Conservation (phyloP, 176 grass and related monocot species). For the Carex kokanica region DNA sequence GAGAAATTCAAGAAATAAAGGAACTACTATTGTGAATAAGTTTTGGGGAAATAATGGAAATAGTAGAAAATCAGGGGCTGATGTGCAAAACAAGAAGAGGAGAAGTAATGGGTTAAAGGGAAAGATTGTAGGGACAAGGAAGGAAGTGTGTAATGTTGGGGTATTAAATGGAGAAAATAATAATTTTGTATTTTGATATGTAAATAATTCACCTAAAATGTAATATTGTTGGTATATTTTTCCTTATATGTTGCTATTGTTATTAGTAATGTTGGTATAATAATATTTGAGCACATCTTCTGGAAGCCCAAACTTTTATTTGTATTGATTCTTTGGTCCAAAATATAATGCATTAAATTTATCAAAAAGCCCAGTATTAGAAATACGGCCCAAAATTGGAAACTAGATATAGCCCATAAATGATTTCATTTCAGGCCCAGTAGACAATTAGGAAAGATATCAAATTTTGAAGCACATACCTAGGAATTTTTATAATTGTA, state of each 20-base stretch:
- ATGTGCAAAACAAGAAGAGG: constrained; percentile 27
- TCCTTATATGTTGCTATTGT: background rate
- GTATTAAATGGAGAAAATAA: constrained; percentile 19
- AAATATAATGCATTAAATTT: background rate
- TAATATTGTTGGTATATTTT: background rate
- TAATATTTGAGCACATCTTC: background rate
- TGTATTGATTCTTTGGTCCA: background rate
- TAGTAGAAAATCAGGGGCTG: constrained; percentile 18
- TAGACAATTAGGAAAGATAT: too few relatives aligned
- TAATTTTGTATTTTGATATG: constrained; percentile 30
- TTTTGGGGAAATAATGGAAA: constrained; percentile 30
- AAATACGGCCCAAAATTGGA: background rate
- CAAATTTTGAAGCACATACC: too few relatives aligned
- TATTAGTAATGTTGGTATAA: background rate
- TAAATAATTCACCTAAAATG: constrained; percentile 25
- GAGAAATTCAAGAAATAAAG: constrained; percentile 49
- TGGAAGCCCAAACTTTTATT: background rate
- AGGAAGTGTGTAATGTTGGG: constrained; percentile 6
- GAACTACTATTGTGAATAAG: constrained; percentile 54
- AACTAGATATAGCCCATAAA: background rate
- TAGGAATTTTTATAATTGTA: too few relatives aligned
- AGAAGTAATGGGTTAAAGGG: constrained; percentile 18
- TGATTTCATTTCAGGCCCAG: background rate
- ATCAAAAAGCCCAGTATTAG: background rate
- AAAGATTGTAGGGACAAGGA: constrained; percentile 21